Conservation (phyloP, 1,139 yeast genomes). For the Yamadazyma taylorii region DNA sequence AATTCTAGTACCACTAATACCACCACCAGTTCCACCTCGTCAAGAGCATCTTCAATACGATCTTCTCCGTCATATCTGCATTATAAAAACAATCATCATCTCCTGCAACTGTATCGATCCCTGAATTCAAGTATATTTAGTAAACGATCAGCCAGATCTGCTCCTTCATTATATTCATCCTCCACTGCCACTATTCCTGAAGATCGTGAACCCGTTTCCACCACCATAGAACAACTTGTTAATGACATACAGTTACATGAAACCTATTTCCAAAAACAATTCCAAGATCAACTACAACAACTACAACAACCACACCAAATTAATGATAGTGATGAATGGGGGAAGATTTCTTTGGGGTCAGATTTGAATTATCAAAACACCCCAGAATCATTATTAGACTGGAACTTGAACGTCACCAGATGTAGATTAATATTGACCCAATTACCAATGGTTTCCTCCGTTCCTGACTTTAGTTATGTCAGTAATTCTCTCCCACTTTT, state of each 20-base stretch:
- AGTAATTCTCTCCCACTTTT: slow-evolving; percentile 39
- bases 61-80: slow-evolving; percentile 20
- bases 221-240: slow-evolving; percentile 47
- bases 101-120: slow-evolving; percentile 22
- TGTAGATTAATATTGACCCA: slow-evolving; percentile 42
- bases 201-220: slow-evolving; percentile 44
- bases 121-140: slow-evolving; percentile 38
- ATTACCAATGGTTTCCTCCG: slow-evolving; percentile 40
- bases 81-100: slow-evolving; percentile 13
- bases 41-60: slow-evolving; percentile 17
- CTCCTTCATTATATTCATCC: slow-evolving; percentile 44
- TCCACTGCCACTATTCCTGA: slow-evolving; percentile 51
- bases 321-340: slow-evolving; percentile 28
- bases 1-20: too few relatives aligned
- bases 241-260: slow-evolving; percentile 47
- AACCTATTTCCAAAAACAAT: slow-evolving; percentile 27
- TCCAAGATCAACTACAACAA: too few relatives aligned
- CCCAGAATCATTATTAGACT: slow-evolving; percentile 44
- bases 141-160: slow-evolving; percentile 42
- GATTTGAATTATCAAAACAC: slow-evolving; percentile 41
- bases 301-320: too few relatives aligned
- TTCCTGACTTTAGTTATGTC: slow-evolving; percentile 38
- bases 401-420: slow-evolving; percentile 49
- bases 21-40: slow-evolving; percentile 3
- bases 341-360: slow-evolving; percentile 44